Evolutionary conservation across 108 stramenopile genomes (phyloP), one percentile per base, ranked within the genome.

Genomic region (Cylindrotheca fusiformis): DNA sequence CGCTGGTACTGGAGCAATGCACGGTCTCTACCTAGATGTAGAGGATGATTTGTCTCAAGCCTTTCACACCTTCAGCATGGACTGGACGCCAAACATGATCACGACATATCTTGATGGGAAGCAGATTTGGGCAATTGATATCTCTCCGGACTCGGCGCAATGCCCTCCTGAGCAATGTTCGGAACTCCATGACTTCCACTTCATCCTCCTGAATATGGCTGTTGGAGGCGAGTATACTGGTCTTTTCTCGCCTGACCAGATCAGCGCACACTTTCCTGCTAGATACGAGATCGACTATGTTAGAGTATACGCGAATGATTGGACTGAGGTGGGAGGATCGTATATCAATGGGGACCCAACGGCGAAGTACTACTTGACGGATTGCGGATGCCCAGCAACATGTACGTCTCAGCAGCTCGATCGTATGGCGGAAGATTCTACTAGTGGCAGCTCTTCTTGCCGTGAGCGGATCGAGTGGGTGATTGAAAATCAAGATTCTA

Each of bases 201-300:
- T 47, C 31, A 32, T 68, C 18, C 8, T 58, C 2, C 45, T 68
- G 2, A 68, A 68, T 24, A 6, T 68, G 10, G 67, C 67, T 2
- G 57, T 68, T 3, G 67, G 67, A 45, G 67, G 67, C 1, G 48
- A 27, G 2, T 68, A 50, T 52, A 68, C 67, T 14, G n/a, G n/a
- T n/a, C 46, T 52, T 23, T 22, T 14, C 0, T 12, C 28, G 0
- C 41, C 33, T 0, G 60, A 59, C 0, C 59, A 63, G 2, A 60
- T 67, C 22, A 57, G 56, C 21, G 67, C 74, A 2, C 53, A 45
- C 1, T 45, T 61, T 2, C 66, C 72, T 22, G 60, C 52, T 17
- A 36, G 27, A 1, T 67, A 67, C 61, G 17, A 55, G 24, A 57
- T 79, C 10, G 78, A 74, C 48, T 75, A 79, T 62, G 74, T 79